Percentiles rank a stretch among this genome's conserved stretches.
These are phyloP conservation scores for Acidomyces sp. DNA, from an alignment of 495 filamentous ascomycete species.

Conservation along the genomic window DNA sequence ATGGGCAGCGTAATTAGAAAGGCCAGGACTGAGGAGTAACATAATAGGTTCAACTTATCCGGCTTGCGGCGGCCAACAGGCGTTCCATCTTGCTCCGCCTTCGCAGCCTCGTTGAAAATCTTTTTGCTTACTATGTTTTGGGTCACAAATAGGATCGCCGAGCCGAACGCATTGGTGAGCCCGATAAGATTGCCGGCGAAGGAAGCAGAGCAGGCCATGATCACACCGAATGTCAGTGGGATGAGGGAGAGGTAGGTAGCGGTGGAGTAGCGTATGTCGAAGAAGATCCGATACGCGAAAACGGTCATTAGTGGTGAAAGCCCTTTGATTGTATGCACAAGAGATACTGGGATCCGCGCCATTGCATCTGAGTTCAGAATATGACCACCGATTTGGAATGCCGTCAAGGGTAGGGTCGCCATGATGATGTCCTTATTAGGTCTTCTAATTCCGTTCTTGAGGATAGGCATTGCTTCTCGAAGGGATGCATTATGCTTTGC, in stretches of 20 bases:
- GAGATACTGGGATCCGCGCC: slow-evolving; percentile 82
- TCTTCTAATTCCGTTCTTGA: slow-evolving; percentile 68
- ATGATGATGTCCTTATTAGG: slow-evolving; percentile 72
- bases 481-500: slow-evolving; percentile 56
- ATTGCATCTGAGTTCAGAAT: slow-evolving; percentile 88
- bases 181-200: slow-evolving; percentile 79
- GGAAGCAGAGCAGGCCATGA: slow-evolving; percentile 86
- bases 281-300: slow-evolving; percentile 77
- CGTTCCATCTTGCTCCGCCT: slow-evolving; percentile 56
- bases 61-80: slow-evolving; percentile 52
- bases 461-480: slow-evolving; percentile 54
- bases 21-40: slow-evolving; percentile 85
- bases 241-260: slow-evolving; percentile 88
- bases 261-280: slow-evolving; percentile 70
- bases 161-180: slow-evolving; percentile 71
- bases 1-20: slow-evolving; percentile 84
- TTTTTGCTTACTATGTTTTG: slow-evolving; percentile 99
- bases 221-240: slow-evolving; percentile 81
- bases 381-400: slow-evolving; percentile 89
- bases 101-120: slow-evolving; percentile 90
- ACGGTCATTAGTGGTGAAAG: slow-evolving; percentile 94
- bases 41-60: slow-evolving; percentile 93
- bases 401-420: slow-evolving; percentile 77
- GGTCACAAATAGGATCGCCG: slow-evolving; percentile 87
- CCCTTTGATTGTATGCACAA: slow-evolving; percentile 99